Conservation (phyloP, 257 asterid genomes). For the Gynochthodes officinalis region DNA sequence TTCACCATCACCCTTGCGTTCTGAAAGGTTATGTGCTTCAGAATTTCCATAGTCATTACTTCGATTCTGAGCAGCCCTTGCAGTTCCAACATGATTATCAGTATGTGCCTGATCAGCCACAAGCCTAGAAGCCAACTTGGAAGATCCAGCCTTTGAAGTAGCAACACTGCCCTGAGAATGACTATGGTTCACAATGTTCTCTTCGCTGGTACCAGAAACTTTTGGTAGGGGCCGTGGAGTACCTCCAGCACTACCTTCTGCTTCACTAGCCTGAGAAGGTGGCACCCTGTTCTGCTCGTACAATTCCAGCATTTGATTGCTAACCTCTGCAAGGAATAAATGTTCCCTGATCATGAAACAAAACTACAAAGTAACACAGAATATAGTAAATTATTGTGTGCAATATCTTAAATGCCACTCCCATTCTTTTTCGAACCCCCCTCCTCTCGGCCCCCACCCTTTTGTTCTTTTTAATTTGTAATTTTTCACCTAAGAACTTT, state of each 20-base stretch:
- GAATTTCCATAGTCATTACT: slow-evolving; percentile 28
- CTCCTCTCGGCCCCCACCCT: not conserved
- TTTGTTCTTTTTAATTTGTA: not conserved
- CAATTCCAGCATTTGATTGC: slow-evolving; percentile 91
- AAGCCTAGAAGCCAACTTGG: slow-evolving; percentile 45
- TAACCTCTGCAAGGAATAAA: slow-evolving; percentile 72
- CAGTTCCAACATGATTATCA: slow-evolving; percentile 29
- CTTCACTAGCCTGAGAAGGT: slow-evolving; percentile 67
- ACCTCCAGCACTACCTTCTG: slow-evolving; percentile 73
- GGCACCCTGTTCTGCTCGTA: slow-evolving; percentile 74
- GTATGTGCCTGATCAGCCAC: slow-evolving; percentile 24
- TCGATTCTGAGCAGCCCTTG: slow-evolving; percentile 26
- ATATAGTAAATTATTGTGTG: not conserved
- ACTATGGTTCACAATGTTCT: slow-evolving; percentile 29
- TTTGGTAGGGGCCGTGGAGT: slow-evolving; percentile 51
- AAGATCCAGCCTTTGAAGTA: slow-evolving; percentile 41
- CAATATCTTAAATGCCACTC: not conserved
- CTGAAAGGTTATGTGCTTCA: slow-evolving; percentile 20
- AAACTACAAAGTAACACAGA: not conserved
- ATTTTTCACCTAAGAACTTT: not conserved
- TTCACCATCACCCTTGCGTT: slow-evolving; percentile 36
- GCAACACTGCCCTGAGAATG: slow-evolving; percentile 45
- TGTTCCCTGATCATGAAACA: not conserved
- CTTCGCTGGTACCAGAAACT: slow-evolving; percentile 44
- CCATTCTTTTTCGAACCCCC: not conserved